A percentile compares a stretch with the other conserved stretches of the same genome.
Conservation (phyloP, 352 stramenopile species). For the Globisporangium iwayamae region DNA sequence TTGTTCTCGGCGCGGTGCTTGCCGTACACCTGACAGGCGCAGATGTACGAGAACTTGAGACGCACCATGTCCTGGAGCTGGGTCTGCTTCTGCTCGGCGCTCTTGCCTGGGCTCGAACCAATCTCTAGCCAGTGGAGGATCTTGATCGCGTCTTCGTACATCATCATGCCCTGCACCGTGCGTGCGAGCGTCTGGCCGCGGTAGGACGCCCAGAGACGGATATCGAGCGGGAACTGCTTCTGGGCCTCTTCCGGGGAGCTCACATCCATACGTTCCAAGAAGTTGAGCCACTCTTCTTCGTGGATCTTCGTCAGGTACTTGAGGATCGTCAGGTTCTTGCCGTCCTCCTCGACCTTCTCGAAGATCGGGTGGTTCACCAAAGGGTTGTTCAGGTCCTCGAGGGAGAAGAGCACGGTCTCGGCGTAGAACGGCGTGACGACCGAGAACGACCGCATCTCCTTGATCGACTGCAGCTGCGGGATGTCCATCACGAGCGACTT, state of each 20-base stretch:
- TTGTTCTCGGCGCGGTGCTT: slow-evolving; percentile 68
- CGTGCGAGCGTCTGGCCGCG: slow-evolving; percentile 74
- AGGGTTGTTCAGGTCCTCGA: slow-evolving; percentile 77
- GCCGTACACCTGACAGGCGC: slow-evolving; percentile 80
- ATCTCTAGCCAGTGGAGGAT: slow-evolving; percentile 86
- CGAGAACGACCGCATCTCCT: slow-evolving; percentile 83
- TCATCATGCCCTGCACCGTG: slow-evolving; percentile 84
- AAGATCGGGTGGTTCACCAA: slow-evolving; percentile 86
- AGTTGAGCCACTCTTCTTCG: slow-evolving; percentile 84
- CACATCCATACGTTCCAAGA: slow-evolving; percentile 78
- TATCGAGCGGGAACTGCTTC: slow-evolving; percentile 66
- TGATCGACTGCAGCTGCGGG: slow-evolving; percentile 71
- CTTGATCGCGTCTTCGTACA: slow-evolving; percentile 87
- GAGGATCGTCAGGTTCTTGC: slow-evolving; percentile 82
- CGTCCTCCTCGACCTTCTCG: slow-evolving; percentile 77
- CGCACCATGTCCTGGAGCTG: slow-evolving; percentile 84
- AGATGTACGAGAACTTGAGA: slow-evolving; percentile 87
- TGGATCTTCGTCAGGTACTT: slow-evolving; percentile 86
- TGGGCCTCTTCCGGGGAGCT: slow-evolving; percentile 68
- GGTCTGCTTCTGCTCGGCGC: slow-evolving; percentile 69
- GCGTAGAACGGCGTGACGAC: slow-evolving; percentile 83
- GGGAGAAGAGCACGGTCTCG: slow-evolving; percentile 77
- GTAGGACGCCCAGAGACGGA: slow-evolving; percentile 80
- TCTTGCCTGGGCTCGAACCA: slow-evolving; percentile 59
- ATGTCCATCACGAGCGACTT: slow-evolving; percentile 87